Evolutionary conservation across 805 yeast species (phyloP).

Genomic region (Tetrapisispora iriomotensis): DNA sequence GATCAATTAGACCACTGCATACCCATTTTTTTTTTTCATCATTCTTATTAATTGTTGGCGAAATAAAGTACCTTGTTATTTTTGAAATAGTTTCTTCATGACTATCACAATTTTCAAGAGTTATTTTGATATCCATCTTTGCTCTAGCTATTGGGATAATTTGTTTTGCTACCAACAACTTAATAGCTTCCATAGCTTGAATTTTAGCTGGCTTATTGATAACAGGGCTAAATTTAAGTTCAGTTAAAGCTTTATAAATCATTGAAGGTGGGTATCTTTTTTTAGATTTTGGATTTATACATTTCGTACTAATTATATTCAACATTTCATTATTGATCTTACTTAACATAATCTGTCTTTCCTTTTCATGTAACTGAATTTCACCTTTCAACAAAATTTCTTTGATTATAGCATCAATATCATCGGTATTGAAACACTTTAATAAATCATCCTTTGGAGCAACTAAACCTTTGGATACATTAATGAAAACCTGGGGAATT

Average conservation of each 20-base stretch:
- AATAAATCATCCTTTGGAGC: constrained; percentile 80
- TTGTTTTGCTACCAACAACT: constrained; percentile 63
- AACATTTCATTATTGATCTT: constrained; percentile 76
- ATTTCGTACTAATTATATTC: constrained; percentile 75
- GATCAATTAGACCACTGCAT: constrained; percentile 68
- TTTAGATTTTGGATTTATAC: constrained; percentile 81
- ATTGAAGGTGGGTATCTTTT: constrained; percentile 92
- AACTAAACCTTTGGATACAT: constrained; percentile 89
- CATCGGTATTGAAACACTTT: constrained; percentile 64
- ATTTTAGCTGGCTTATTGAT: constrained; percentile 68
- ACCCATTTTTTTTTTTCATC: constrained; percentile 39
- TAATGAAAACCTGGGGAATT: constrained; percentile 86
- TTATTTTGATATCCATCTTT: constrained; percentile 75
- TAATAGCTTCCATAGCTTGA: constrained; percentile 89
- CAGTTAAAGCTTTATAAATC: constrained; percentile 76
- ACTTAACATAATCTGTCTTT: constrained; percentile 62
- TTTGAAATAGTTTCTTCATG: constrained; percentile 33
- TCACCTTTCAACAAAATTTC: constrained; percentile 89
- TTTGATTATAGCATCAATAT: constrained; percentile 61
- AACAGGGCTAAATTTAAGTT: constrained; percentile 68
- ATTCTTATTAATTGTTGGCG: constrained; percentile 33
- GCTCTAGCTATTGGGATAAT: constrained; percentile 91
- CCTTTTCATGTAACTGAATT: constrained; percentile 88
- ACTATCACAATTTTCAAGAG: constrained; percentile 30
- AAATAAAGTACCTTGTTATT: constrained; percentile 36